Base-by-base conservation (phyloP, 495 filamentous ascomycete species). In the Chaetomidium leptoderma region DNA sequence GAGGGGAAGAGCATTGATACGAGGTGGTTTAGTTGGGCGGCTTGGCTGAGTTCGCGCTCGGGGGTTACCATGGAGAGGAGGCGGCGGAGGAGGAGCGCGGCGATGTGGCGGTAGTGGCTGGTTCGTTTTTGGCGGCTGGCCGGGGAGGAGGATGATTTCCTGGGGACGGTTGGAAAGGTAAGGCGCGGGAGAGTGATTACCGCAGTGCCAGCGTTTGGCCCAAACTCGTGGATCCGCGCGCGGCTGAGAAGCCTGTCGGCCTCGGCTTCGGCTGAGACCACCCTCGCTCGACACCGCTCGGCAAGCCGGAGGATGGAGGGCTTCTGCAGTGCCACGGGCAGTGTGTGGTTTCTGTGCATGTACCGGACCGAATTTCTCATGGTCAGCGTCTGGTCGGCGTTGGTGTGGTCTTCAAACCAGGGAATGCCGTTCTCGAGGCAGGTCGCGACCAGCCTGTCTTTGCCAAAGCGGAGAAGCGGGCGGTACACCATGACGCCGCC, bases 401-500 rank as follows among this genome's bases (percentile, higher is more conserved):
- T 98, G n/a, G 91, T 95, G 46, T 76, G 73, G 65, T 98, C 93
- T 57, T 92, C 88, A 61, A 88, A 88, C 84, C 88, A 97, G 3
- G 75, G 74, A 23, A 93, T 74, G 1, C 74, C 61, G 53, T 83
- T 78, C 47, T 80, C 75, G 23, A 81, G 59, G 66, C 92, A 96
- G 2, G 91, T 95, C 1, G 81, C 82, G 2, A 87, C 75, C 8
- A 97, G 74, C 10, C 82, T 73, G 17, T 80, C 74, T 66, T 98
- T 98, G 46, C 74, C 73, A 62, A 92, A 90, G 4, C 62, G 57
- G 32, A 97, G 74, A 27, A 98, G 75, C 6, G 93, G 93, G 23
- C 92, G 82, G 53, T 85, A 82, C 29, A 96, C 67, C 46, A 73
- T 73, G 21, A 96, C 72, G 16, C 90, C 89, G 5, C 88, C 89